Conservation (phyloP, 495 filamentous ascomycete genomes). For the Penicillium parvum region DNA sequence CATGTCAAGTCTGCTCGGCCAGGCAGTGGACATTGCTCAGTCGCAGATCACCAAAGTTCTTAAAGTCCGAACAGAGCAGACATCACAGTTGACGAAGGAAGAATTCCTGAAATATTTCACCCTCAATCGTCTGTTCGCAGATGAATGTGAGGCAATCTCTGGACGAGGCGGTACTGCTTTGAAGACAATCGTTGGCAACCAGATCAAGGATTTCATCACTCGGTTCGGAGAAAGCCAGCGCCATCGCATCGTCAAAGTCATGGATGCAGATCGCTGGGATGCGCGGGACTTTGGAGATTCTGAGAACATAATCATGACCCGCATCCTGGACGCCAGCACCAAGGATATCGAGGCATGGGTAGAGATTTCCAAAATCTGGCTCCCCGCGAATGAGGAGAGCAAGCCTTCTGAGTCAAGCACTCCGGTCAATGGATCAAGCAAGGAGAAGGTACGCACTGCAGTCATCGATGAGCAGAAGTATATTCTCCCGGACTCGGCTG, state of each 20-base stretch:
- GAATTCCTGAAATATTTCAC: slow-evolving; percentile 89
- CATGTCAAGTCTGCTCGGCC: slow-evolving; percentile 88
- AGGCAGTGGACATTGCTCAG: slow-evolving; percentile 89
- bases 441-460: slow-evolving; percentile 67
- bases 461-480: slow-evolving; percentile 80
- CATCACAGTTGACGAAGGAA: slow-evolving; percentile 62
- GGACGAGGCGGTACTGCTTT: slow-evolving; percentile 78
- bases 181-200: slow-evolving; percentile 83
- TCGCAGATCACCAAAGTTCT: slow-evolving; percentile 88
- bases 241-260: slow-evolving; percentile 71
- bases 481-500: slow-evolving; percentile 77
- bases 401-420: slow-evolving; percentile 27
- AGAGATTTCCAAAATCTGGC: slow-evolving; percentile 67
- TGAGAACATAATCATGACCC: slow-evolving; percentile 57
- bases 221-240: slow-evolving; percentile 70
- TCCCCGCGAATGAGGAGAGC: slow-evolving; percentile 31
- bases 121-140: slow-evolving; percentile 88
- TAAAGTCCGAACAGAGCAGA: slow-evolving; percentile 86
- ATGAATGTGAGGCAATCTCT: slow-evolving; percentile 95
- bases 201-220: slow-evolving; percentile 85
- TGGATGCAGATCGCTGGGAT: slow-evolving; percentile 90
- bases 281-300: slow-evolving; percentile 76
- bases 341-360: slow-evolving; percentile 73
- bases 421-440: slow-evolving; percentile 52
- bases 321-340: slow-evolving; percentile 74